These are phyloP conservation scores for Apiospora kogelbergensis DNA, from an alignment of 2,329 filamentous ascomycete species.

Conservation along the genomic window DNA sequence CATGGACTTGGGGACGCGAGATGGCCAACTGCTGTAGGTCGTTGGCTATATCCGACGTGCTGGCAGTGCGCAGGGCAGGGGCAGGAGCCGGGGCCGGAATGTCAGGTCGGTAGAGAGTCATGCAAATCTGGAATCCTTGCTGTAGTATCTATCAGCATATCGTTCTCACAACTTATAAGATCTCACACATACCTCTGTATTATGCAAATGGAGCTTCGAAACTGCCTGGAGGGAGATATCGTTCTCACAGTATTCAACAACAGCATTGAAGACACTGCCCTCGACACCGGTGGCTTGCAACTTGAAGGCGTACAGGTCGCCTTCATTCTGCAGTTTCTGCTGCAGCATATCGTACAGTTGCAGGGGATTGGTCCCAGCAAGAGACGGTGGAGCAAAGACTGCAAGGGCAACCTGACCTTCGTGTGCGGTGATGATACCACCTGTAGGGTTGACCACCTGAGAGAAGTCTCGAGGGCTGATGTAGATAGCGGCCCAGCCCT, in stretches of 20 bases:
- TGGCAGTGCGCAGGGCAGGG: neutral
- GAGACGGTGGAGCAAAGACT: slow-evolving; percentile 35
- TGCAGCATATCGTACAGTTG: slow-evolving; percentile 40
- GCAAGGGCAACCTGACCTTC: slow-evolving; percentile 57
- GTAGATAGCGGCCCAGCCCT: slow-evolving; percentile 46
- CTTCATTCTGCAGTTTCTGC: slow-evolving; percentile 44
- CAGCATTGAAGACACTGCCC: slow-evolving; percentile 44
- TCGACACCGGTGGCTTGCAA: slow-evolving; percentile 36
- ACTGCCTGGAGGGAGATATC: slow-evolving; percentile 42
- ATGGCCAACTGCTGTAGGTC: slow-evolving; percentile 28
- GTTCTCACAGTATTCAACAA: slow-evolving; percentile 55
- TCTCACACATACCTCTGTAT: neutral
- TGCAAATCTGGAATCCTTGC: slow-evolving; percentile 30
- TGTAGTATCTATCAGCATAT: neutral
- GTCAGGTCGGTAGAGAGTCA: slow-evolving; percentile 29
- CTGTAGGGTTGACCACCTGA: slow-evolving; percentile 30
- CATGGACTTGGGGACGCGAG: slow-evolving; percentile 27
- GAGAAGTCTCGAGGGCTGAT: slow-evolving; percentile 44
- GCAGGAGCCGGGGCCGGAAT: slow-evolving; percentile 14
- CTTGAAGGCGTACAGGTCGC: slow-evolving; percentile 53
- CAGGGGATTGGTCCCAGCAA: slow-evolving; percentile 19
- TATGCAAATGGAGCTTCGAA: slow-evolving; percentile 37
- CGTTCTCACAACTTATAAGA: neutral
- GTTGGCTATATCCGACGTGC: slow-evolving; percentile 21
- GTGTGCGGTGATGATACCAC: slow-evolving; percentile 38